Evolutionary conservation across 805 yeast genomes (phyloP).

Genomic region (Sugiyamaella marilandica): DNA sequence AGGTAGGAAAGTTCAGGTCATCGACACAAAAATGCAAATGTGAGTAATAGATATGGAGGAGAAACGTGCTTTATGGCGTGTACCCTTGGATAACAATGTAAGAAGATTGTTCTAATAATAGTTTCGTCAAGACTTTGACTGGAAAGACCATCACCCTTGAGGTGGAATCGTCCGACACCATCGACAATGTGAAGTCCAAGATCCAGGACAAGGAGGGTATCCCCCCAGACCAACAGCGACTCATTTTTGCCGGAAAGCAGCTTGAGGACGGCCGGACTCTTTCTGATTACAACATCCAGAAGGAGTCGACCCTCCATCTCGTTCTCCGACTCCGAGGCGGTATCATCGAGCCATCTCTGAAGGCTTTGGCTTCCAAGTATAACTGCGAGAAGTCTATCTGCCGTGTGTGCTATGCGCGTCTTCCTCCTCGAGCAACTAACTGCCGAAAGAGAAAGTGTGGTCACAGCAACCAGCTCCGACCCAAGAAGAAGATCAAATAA

Average conservation of each 20-base stretch:
- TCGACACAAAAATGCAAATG: constrained; percentile 6
- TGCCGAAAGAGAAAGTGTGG: constrained; percentile 99
- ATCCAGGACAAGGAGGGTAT: constrained; percentile 99
- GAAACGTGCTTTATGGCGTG: neutral
- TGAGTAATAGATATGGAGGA: neutral
- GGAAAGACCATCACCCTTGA: constrained; percentile 66
- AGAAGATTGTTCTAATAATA: constrained; percentile 5
- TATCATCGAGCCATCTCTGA: constrained; percentile 99
- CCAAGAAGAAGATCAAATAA: constrained; percentile 98
- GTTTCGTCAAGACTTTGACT: constrained; percentile 35
- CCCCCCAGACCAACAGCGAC: constrained; percentile 99
- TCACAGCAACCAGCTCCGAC: constrained; percentile 99
- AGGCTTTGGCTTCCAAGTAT: constrained; percentile 98
- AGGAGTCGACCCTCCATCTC: constrained; percentile 96
- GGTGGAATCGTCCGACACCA: constrained; percentile 98
- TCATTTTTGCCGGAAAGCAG: constrained; percentile 99
- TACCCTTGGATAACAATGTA: no score
- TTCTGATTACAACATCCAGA: constrained; percentile 99
- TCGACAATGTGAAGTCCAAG: constrained; percentile 97
- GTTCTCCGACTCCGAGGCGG: constrained; percentile 98
- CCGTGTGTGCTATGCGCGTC: constrained; percentile 99
- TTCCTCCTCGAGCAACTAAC: constrained; percentile 99
- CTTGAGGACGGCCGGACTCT: constrained; percentile 98
- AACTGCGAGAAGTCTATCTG: constrained; percentile 99
- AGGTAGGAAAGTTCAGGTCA: constrained; percentile 3